phyloP scores from a whole-genome alignment of 2,329 filamentous ascomycete genomes.

The Dactylellina haptotyla region DNA sequence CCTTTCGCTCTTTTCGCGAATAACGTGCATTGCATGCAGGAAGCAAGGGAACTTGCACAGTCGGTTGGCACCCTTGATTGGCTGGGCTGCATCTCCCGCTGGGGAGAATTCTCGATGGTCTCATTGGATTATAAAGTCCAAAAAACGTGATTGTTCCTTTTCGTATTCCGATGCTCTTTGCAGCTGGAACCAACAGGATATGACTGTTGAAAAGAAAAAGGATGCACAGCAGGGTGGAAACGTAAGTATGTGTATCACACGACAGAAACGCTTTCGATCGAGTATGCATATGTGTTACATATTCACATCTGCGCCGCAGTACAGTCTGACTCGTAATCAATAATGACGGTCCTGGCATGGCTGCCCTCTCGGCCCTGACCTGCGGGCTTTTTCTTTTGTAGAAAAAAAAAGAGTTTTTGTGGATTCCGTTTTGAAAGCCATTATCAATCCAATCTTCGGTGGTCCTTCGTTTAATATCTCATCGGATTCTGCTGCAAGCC shows the following conservation, averaged over 20 bases:
- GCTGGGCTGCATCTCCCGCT: conserved; percentile 16
- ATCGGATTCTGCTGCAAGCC: conserved; percentile 19
- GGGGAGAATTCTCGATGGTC: conserved; percentile 14
- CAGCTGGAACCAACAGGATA: background rate
- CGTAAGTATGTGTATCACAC: conserved; percentile 8
- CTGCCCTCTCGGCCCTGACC: too few relatives aligned
- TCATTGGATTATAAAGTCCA: conserved; percentile 30
- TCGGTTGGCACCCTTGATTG: conserved; percentile 4
- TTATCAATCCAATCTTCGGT: background rate
- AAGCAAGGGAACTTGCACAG: conserved; percentile 4
- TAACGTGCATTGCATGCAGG: conserved; percentile 11
- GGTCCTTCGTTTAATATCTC: conserved; percentile 6
- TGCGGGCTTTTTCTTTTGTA: background rate
- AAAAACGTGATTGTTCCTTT: too few relatives aligned
- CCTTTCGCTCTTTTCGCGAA: too few relatives aligned
- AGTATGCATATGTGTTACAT: background rate
- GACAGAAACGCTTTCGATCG: conserved; percentile 1
- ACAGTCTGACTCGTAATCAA: background rate
- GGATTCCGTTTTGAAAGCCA: background rate
- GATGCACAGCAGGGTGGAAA: too few relatives aligned
- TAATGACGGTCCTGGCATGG: background rate
- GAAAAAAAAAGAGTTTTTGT: background rate
- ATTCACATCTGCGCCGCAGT: background rate
- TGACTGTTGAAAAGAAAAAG: too few relatives aligned
- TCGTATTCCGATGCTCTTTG: background rate